A percentile compares a stretch with the other conserved stretches of the same genome.
These are phyloP conservation scores for Pichia cabralensis DNA, from an alignment of 805 yeast genomes.

Conservation along the genomic window DNA sequence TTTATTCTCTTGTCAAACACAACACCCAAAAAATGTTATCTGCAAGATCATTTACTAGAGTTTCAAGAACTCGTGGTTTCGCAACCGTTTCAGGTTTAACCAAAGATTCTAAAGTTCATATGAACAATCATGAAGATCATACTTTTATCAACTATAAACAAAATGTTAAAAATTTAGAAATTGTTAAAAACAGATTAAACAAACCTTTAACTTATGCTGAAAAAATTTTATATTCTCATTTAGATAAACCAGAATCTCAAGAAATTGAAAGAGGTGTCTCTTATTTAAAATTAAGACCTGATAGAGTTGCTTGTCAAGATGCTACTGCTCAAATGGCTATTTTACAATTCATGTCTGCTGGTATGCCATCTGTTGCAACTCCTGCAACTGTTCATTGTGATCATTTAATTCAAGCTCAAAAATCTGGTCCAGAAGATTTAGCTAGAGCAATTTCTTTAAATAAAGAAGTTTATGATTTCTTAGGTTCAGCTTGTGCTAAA, in stretches of 20 bases:
- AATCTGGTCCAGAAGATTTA: conserved; percentile 82
- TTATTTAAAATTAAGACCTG: conserved; percentile 89
- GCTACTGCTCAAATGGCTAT: conserved; percentile 99
- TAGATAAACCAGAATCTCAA: conserved; percentile 79
- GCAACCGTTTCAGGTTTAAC: conserved; percentile 43
- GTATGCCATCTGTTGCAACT: conserved; percentile 75
- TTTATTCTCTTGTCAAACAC: neutral
- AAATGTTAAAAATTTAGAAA: conserved; percentile 78
- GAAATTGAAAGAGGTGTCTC: conserved; percentile 68
- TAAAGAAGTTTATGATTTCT: conserved; percentile 91
- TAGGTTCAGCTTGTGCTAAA: conserved; percentile 85
- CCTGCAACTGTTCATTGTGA: conserved; percentile 98
- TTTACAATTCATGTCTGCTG: conserved; percentile 95
- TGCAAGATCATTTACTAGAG: conserved; percentile 21
- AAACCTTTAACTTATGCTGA: conserved; percentile 91
- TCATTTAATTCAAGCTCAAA: conserved; percentile 93
- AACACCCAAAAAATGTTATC: conserved; percentile 19
- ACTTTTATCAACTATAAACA: conserved; percentile 88
- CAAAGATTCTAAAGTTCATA: conserved; percentile 44
- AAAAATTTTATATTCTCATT: conserved; percentile 86
- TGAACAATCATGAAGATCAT: conserved; percentile 57
- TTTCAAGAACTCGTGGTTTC: conserved; percentile 33
- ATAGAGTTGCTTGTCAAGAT: conserved; percentile 99
- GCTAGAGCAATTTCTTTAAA: conserved; percentile 72
- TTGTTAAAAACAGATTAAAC: conserved; percentile 60